Percentiles rank a stretch among this genome's conserved stretches.
Evolutionary conservation across 768 basidiomycete species (phyloP).

Genomic region (Xerocomellus chrysenteron): DNA sequence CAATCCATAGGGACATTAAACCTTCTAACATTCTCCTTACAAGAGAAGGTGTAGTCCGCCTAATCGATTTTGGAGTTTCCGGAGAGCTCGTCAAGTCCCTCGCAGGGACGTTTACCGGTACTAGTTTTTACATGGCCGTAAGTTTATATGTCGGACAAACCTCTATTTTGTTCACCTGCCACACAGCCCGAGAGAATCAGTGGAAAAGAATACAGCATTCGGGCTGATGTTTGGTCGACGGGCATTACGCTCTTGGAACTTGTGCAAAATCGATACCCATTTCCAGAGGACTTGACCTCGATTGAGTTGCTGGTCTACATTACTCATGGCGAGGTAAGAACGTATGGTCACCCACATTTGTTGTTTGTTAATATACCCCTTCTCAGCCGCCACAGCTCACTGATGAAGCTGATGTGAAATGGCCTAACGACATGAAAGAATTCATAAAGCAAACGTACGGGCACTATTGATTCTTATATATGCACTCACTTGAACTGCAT

Average conservation of each 20-base stretch:
- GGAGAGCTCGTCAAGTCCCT: slow-evolving; percentile 89
- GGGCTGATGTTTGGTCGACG: slow-evolving; percentile 97
- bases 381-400: slow-evolving; percentile 76
- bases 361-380: slow-evolving; percentile 15
- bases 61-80: slow-evolving; percentile 96
- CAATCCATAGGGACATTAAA: slow-evolving; percentile 96
- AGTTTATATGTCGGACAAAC: slow-evolving; percentile 35
- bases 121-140: slow-evolving; percentile 98
- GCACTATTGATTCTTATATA: background rate
- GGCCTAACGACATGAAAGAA: slow-evolving; percentile 87
- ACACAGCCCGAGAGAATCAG: slow-evolving; percentile 88
- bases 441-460: slow-evolving; percentile 85
- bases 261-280: slow-evolving; percentile 92
- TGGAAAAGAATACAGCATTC: slow-evolving; percentile 89
- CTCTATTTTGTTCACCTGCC: slow-evolving; percentile 3
- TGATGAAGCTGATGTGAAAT: slow-evolving; percentile 63
- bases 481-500: slow-evolving; percentile 2
- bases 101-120: slow-evolving; percentile 96
- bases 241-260: slow-evolving; percentile 94
- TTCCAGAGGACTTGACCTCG: slow-evolving; percentile 86
- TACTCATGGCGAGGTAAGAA: slow-evolving; percentile 68
- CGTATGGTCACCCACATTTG: background rate
- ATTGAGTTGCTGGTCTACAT: slow-evolving; percentile 94
- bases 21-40: slow-evolving; percentile 92
- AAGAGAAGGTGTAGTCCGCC: slow-evolving; percentile 83